phyloP scores from a whole-genome alignment of 2,329 filamentous ascomycete species.

The Cercospora janseana region DNA sequence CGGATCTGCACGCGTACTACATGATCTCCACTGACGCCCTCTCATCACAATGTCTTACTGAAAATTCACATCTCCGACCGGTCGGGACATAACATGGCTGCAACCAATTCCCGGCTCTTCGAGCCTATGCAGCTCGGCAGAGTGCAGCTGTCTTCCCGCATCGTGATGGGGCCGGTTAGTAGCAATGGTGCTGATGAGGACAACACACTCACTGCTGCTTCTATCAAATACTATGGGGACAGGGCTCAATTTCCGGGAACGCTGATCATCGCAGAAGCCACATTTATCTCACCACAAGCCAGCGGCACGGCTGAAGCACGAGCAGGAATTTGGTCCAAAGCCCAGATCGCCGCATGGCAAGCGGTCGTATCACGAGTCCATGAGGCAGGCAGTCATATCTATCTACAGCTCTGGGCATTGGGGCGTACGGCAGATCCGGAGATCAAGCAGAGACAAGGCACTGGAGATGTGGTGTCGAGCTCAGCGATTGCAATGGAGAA shows the following conservation, averaged over 20 bases:
- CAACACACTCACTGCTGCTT: slow-evolving; percentile 25
- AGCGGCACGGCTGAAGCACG: slow-evolving; percentile 29
- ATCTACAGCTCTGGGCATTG: slow-evolving; percentile 48
- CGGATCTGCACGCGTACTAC: too few relatives aligned
- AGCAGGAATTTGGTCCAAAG: slow-evolving; percentile 33
- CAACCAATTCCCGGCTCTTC: slow-evolving; percentile 35
- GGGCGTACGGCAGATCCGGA: slow-evolving; percentile 47
- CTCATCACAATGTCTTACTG: not conserved
- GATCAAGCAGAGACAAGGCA: slow-evolving; percentile 29
- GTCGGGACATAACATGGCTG: not conserved
- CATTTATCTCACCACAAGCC: slow-evolving; percentile 36
- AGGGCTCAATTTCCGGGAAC: slow-evolving; percentile 36
- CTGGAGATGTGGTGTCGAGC: slow-evolving; percentile 35
- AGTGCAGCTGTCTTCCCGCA: slow-evolving; percentile 45
- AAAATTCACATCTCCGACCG: not conserved
- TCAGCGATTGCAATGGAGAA: slow-evolving; percentile 38
- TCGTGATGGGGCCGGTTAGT: slow-evolving; percentile 60
- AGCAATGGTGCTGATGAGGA: slow-evolving; percentile 42
- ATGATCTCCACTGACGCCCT: too few relatives aligned
- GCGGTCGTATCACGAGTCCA: slow-evolving; percentile 53
- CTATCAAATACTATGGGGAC: slow-evolving; percentile 37
- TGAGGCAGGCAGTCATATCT: slow-evolving; percentile 51
- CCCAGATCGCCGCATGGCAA: slow-evolving; percentile 53
- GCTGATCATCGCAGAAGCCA: slow-evolving; percentile 39
- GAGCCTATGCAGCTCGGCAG: slow-evolving; percentile 45